Evolutionary conservation across 176 grass and related monocot genomes (phyloP), one percentile per base, ranked within the genome.

Genomic region (Otatea glauca): DNA sequence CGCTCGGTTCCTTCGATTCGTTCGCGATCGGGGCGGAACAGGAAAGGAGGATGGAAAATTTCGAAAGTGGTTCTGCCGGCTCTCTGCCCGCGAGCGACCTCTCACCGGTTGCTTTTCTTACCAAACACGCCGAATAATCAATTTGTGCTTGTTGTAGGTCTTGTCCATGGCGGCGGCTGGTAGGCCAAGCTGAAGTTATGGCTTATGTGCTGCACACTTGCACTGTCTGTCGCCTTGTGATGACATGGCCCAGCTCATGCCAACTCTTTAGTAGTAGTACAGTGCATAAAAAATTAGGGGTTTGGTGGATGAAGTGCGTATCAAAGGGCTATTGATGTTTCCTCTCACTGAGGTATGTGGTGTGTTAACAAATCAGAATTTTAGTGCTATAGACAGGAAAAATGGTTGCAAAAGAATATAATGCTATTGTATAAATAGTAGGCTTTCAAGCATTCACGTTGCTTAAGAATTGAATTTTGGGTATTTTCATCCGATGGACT

Each of bases 61-160:
- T n/a, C n/a, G n/a, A n/a, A 12, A 27, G 72, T 7, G 44, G 41
- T 15, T n/a, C 15, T 81, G 77, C 16, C n/a, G 76, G 41, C 58
- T 49, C 49, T n/a, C 29, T 16, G 42, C 82, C 21, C 51, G 42
- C 64, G 51, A 86, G 83, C 77, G 78, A 89, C 65, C 1, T 56
- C 65, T 54, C 72, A 82, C 88, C 76, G 67, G 80, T 14, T 13
- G 7, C 32, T 0, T 10, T 17, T 3, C 27, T 1, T 34, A 65
- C 41, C 65, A 58, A 65, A 76, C 87, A 11, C 8, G 32, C 15
- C 24, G 7, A n/a, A 13, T 27, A 80, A 39, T 53, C 34, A n/a
- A n/a, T 32, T 4, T 35, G 66, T 21, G 75, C 25, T 83, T 51
- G 24, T 12, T 5, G n/a, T 29, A 63, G 41, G 20, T 56, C 3